Evolutionary conservation across 2,329 filamentous ascomycete genomes (phyloP).

Genomic region (Neopestalotiopsis clavispora): DNA sequence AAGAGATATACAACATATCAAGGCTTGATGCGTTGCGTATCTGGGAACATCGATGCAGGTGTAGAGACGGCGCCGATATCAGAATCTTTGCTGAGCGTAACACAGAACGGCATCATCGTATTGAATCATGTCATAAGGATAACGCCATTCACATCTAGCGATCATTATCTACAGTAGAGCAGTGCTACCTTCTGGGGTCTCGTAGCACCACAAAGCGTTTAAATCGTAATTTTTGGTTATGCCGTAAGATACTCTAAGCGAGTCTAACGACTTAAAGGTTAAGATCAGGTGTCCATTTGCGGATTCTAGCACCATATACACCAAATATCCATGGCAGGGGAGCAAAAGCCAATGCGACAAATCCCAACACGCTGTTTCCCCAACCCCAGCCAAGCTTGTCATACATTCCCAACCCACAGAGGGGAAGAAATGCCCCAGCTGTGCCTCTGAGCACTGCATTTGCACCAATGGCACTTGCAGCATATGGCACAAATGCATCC

Average conservation of each 20-base stretch:
- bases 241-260: not conserved
- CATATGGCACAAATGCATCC: conserved; percentile 43
- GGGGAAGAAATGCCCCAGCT: conserved; percentile 24
- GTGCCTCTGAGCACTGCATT: conserved; percentile 27
- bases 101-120: too few species aligned
- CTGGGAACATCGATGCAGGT: too few species aligned
- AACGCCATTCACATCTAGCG: too few species aligned
- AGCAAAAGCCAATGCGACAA: conserved; percentile 27
- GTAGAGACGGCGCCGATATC: too few species aligned
- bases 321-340: conserved; percentile 24
- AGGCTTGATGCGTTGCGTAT: too few species aligned
- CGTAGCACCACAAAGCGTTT: too few species aligned
- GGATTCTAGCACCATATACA: conserved; percentile 11
- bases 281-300: conserved; percentile 1
- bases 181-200: too few species aligned
- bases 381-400: conserved; percentile 29
- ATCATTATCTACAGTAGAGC: too few species aligned
- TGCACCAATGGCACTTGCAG: conserved; percentile 28
- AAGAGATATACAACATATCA: too few species aligned
- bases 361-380: conserved; percentile 32
- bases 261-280: not conserved
- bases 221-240: too few species aligned
- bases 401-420: conserved; percentile 27
- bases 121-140: too few species aligned
- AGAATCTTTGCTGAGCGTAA: too few species aligned